phyloP scores from a whole-genome alignment of 2,329 filamentous ascomycete species.

The Emmonsiellopsis sp. region DNA sequence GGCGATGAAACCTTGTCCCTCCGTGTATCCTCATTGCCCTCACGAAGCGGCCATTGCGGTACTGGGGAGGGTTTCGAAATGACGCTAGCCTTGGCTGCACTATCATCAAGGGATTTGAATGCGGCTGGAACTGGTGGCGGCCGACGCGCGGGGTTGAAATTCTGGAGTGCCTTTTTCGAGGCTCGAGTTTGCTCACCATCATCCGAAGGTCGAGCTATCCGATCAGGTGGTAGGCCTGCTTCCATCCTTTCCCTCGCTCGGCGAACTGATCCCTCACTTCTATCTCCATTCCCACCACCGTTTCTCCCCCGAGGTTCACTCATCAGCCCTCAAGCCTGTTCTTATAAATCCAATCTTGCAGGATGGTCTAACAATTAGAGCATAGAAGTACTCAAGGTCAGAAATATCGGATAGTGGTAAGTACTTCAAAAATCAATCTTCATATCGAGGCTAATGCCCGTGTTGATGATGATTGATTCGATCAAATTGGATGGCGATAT shows the following conservation, averaged over 20 bases:
- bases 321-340: constrained; percentile 15
- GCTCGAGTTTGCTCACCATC: neutral
- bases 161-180: neutral
- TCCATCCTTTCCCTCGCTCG: constrained; percentile 26
- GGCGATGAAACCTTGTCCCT: constrained; percentile 18
- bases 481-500: too few species aligned
- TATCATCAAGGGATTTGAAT: constrained; percentile 8
- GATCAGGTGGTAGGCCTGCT: constrained; percentile 19
- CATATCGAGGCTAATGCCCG: too few species aligned
- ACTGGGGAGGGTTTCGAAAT: constrained; percentile 22
- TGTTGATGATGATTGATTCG: too few species aligned
- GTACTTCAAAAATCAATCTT: too few species aligned
- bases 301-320: constrained; percentile 9
- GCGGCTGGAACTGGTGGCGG: constrained; percentile 11
- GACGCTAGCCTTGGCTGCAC: constrained; percentile 1
- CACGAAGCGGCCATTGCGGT: constrained; percentile 39
- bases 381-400: too few species aligned
- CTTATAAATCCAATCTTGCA: constrained; percentile 2
- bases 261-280: constrained; percentile 25
- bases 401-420: too few species aligned
- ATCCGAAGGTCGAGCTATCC: constrained; percentile 5
- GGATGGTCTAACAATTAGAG: too few species aligned
- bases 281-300: constrained; percentile 6
- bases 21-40: constrained; percentile 20
- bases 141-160: neutral